Conservation (phyloP, 2,329 filamentous ascomycete genomes). For the Pseudogymnoascus sp. region DNA sequence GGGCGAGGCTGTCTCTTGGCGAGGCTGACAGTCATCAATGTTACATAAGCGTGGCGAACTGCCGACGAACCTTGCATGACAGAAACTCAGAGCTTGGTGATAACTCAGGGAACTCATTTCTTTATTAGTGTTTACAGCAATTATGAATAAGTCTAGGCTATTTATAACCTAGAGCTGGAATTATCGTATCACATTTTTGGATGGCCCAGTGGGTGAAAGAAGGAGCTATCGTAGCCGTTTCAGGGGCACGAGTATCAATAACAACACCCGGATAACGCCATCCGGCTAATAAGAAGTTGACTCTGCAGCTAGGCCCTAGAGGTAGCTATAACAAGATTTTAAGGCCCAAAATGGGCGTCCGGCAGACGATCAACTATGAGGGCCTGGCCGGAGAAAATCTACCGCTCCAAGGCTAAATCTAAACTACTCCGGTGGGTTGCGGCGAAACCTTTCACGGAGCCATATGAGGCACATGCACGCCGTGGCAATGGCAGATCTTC, state of each 20-base stretch:
- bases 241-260: neutral
- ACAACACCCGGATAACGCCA: neutral
- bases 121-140: neutral
- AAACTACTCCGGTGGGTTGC: neutral
- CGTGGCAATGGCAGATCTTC: neutral
- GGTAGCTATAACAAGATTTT: neutral
- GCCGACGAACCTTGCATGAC: neutral
- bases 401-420: neutral
- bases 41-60: neutral
- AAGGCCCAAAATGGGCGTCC: neutral
- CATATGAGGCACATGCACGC: neutral
- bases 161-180: neutral
- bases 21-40: neutral
- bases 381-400: conserved; percentile 2
- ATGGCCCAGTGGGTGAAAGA: neutral
- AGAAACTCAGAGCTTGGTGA: neutral
- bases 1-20: conserved; percentile 4
- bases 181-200: neutral
- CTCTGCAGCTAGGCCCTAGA: neutral
- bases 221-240: neutral
- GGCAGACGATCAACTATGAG: neutral
- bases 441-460: neutral
- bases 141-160: neutral
- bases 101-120: neutral
- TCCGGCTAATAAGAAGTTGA: neutral